Evolutionary conservation across 2,329 filamentous ascomycete species (phyloP), one percentile per base, ranked within the genome.

Genomic region (Calycina herbarum): DNA sequence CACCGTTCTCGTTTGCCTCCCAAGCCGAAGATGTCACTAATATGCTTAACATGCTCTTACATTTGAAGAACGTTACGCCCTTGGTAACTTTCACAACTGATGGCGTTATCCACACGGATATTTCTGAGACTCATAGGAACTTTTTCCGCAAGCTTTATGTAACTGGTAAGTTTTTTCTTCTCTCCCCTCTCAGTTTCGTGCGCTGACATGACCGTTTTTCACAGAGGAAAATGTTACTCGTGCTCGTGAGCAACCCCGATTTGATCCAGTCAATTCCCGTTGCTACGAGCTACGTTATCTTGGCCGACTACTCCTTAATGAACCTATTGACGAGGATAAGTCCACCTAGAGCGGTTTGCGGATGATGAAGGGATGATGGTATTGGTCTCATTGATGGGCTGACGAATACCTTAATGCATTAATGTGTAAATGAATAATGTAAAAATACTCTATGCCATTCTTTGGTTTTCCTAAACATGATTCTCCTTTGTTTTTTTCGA

Each of bases 1-100:
- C 83, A 7, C 87, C 87, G 0, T 77, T 79, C 60, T 79, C 80
- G 61, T 89, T 85, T 72, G 84, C 85, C 0, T 81, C 83, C 64
- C 86, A 89, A 69, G 86, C 86, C 17, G 82, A 84, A 57, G 82
- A 83, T 40, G 79, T 89, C 6, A 85, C 85, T 5, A 81, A 85
- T 57, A 76, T 89, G 48, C 75, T 89, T 60, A 83, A 84, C 73
- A 87, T 89, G 84, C 80, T 90, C 3, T 75, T 89, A 10, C 79
- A 79, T n/a, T 88, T 88, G 64, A 81, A 87, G 48, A 84, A 85
- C 67, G 82, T 85, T 0, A 79, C 88, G 5, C 87, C 87, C 1
- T 82, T 82, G 68, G 86, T 83, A 0, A 73, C 78, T 3, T 51
- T 51, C 7, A 51, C 45, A 11, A 6, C 45, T 10, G 45, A 51